A percentile compares a stretch with the other conserved stretches of the same genome.
These are phyloP conservation scores for Sphaceloma murrayae DNA, from an alignment of 2,329 filamentous ascomycete genomes.

Conservation along the genomic window DNA sequence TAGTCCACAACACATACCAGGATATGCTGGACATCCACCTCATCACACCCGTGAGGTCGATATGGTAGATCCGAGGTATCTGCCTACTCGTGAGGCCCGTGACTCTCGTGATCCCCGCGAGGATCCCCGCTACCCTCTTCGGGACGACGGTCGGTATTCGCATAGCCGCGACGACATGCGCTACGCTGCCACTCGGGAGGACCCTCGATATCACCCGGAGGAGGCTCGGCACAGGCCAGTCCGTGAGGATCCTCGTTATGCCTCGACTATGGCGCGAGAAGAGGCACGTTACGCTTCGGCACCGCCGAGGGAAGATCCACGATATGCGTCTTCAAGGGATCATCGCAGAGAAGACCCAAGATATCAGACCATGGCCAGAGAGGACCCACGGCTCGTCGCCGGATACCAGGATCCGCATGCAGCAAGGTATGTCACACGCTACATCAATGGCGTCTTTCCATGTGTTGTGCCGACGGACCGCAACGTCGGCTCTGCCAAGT, in stretches of 20 bases:
- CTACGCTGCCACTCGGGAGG: constrained; percentile 8
- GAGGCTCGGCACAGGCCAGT: neutral
- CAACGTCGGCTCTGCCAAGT: no score
- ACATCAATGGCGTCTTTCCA: constrained; percentile 13
- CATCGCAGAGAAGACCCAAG: constrained; percentile 10
- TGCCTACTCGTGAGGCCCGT: no score
- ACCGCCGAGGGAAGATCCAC: constrained; percentile 8
- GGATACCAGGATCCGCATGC: constrained; percentile 10
- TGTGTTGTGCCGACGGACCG: constrained; percentile 11
- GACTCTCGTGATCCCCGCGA: no score
- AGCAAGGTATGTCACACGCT: constrained; percentile 11
- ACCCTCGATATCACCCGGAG: constrained; percentile 4
- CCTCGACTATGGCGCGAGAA: constrained; percentile 7
- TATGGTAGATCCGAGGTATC: constrained; percentile 15
- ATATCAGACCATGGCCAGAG: constrained; percentile 3
- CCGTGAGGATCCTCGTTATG: constrained; percentile 6
- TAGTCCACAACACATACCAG: constrained; percentile 5
- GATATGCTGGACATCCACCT: constrained; percentile 9
- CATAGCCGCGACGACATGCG: constrained; percentile 9
- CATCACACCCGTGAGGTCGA: constrained; percentile 13
- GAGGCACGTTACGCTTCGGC: constrained; percentile 7
- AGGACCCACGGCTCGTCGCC: constrained; percentile 3
- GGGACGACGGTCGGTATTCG: constrained; percentile 12
- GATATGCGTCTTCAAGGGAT: constrained; percentile 7
- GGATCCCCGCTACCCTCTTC: constrained; percentile 4